Conservation (phyloP, 441 rosid species). For the Arabidopsis hybrid region DNA sequence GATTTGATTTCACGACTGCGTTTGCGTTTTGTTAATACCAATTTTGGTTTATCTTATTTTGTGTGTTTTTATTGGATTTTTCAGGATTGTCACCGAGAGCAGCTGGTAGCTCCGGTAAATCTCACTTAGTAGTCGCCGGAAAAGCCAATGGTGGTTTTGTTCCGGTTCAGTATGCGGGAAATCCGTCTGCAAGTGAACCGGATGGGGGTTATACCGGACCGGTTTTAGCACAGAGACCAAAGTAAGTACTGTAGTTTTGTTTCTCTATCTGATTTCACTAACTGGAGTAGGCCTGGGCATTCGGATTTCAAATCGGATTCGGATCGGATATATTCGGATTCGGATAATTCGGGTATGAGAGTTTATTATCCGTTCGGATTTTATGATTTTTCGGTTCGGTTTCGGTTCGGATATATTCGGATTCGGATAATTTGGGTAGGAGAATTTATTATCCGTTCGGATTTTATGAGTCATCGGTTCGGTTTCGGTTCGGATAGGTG, state of each 20-base stretch:
- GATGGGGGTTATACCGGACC: slow-evolving; percentile 46
- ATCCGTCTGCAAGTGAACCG: slow-evolving; percentile 52
- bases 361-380: too few relatives aligned
- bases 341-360: too few relatives aligned
- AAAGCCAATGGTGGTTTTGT: slow-evolving; percentile 50
- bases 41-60: background rate
- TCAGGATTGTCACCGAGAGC: slow-evolving; percentile 71
- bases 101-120: slow-evolving; percentile 45
- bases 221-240: slow-evolving; percentile 39
- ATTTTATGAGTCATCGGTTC: too few relatives aligned
- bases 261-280: background rate
- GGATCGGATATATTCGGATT: too few relatives aligned
- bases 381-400: too few relatives aligned
- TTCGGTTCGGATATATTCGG: too few relatives aligned
- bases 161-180: slow-evolving; percentile 61
- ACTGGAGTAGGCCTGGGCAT: too few relatives aligned
- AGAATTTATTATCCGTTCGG: too few relatives aligned
- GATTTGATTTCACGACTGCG: slow-evolving; percentile 5
- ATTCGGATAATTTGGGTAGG: too few relatives aligned
- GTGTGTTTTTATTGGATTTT: background rate
- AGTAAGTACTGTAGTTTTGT: slow-evolving; percentile 53
- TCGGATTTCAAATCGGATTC: too few relatives aligned
- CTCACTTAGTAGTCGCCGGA: slow-evolving; percentile 54
- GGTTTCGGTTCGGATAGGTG: too few relatives aligned
- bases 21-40: slow-evolving; percentile 5